phyloP scores from a whole-genome alignment of 305 asterid genomes.

The Fraxinus angustifolia region DNA sequence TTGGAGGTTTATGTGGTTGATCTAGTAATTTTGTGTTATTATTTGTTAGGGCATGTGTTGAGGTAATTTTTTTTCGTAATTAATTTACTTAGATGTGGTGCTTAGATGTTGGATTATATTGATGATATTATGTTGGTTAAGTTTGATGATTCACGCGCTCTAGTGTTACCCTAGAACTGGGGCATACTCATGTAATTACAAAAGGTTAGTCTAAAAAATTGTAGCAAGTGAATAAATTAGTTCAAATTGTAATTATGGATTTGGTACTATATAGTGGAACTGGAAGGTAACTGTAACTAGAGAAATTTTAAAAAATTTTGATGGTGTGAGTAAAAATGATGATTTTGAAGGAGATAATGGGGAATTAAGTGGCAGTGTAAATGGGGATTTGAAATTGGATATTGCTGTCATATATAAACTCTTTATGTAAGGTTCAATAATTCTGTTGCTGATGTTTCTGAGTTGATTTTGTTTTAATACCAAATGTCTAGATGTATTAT shows the following conservation, averaged over 20 bases:
- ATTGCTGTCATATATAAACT: neutral
- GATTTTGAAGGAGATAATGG: neutral
- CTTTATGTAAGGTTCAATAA: too few species aligned
- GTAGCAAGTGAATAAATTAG: neutral
- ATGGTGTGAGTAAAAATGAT: neutral
- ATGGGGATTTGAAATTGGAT: neutral
- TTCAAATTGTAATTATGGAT: neutral
- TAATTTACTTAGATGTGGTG: neutral
- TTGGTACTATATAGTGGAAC: neutral
- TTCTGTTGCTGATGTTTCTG: neutral
- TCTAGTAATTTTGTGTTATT: neutral
- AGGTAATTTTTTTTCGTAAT: neutral
- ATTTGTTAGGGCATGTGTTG: neutral
- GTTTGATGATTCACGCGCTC: neutral
- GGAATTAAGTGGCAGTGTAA: neutral
- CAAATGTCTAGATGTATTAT: neutral
- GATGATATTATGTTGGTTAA: neutral
- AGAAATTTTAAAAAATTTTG: neutral
- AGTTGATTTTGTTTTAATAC: neutral
- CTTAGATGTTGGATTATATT: neutral
- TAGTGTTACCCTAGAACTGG: neutral
- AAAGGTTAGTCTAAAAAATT: neutral
- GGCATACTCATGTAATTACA: neutral
- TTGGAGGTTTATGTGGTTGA: neutral
- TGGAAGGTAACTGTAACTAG: too few species aligned